Base-by-base conservation (phyloP, 1,139 yeast genomes). In the Nakaseomyces nivariensis region DNA sequence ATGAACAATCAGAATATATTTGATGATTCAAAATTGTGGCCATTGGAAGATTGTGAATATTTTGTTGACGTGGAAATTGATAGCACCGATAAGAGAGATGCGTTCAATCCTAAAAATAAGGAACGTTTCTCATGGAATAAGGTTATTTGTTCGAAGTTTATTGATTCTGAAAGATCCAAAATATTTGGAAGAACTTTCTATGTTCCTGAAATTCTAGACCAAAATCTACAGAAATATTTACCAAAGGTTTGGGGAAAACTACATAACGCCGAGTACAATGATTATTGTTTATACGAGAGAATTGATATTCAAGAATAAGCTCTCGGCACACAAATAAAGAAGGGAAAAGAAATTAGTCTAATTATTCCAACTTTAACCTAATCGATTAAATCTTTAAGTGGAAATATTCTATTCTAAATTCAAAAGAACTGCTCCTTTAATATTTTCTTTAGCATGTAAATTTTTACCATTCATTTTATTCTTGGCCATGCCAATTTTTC, bases 1-100 rank as follows among this genome's bases (percentile, higher is more conserved):
- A 85, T 86, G 89, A 89, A 89, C 63, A 83, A 86, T 57, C 71
- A 73, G 55, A 88, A 89, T 60, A 52, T 67, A 44, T 86, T 77
- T 58, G 83, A 81, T 43, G 63, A 67, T 0, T 74, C 73, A n/a
- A 80, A 81, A 53, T 62, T 82, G 1, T 62, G 71, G 6, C 64
- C 70, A 0, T 66, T 77, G 36, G 66, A 62, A 0, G 56, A 67
- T 13, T 85, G 94, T 66, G 76, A 79, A 51, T 84, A 74, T 58
- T 79, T 73, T 54, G 67, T 85, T 47, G 92, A 85, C 61, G 74
- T 81, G 48, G 51, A 52, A 41, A 45, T 54, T 8, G 56, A 56
- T 3, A 49, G 56, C 24, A 54, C 58, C 38, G 29, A 48, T 17
- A 46, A 45, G 6, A 49, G 50, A 26, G 68, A 64, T 48, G 54